phyloP scores from a whole-genome alignment of 2,329 filamentous ascomycete species.

The Kalaharituber pfeilii region DNA sequence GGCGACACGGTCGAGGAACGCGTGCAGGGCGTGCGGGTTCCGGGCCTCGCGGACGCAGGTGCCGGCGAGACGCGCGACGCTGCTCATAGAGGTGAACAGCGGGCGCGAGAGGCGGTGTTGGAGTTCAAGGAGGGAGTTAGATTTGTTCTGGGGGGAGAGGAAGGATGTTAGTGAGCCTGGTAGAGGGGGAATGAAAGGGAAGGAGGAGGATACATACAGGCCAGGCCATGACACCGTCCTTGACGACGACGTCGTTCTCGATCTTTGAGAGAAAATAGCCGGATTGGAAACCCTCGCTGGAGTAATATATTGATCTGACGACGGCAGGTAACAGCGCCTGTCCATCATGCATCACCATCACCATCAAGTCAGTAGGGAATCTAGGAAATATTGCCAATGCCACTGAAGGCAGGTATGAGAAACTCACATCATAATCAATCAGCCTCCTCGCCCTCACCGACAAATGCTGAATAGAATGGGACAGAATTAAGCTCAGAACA shows the following conservation, averaged over 20 bases:
- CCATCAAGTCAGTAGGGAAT: background rate
- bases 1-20: constrained; percentile 16
- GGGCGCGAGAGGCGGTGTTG: constrained; percentile 43
- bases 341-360: too few species aligned
- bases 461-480: constrained; percentile 16
- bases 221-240: constrained; percentile 46
- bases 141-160: constrained; percentile 27
- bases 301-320: constrained; percentile 49
- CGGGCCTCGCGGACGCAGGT: constrained; percentile 36
- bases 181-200: background rate
- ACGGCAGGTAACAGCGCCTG: constrained; percentile 47
- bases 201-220: constrained; percentile 25
- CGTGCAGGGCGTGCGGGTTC: constrained; percentile 32
- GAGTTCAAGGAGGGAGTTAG: constrained; percentile 43
- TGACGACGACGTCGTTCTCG: constrained; percentile 46
- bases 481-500: constrained; percentile 16
- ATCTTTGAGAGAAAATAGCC: constrained; percentile 58
- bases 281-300: constrained; percentile 54
- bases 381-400: too few species aligned
- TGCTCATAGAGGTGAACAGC: constrained; percentile 48
- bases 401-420: too few species aligned
- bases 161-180: too few species aligned
- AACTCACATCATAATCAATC: constrained; percentile 19
- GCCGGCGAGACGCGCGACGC: constrained; percentile 46
- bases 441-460: constrained; percentile 15